These are phyloP conservation scores for Chrysopogon serrulatus DNA, from an alignment of 176 grass and related monocot genomes.

Conservation along the genomic window DNA sequence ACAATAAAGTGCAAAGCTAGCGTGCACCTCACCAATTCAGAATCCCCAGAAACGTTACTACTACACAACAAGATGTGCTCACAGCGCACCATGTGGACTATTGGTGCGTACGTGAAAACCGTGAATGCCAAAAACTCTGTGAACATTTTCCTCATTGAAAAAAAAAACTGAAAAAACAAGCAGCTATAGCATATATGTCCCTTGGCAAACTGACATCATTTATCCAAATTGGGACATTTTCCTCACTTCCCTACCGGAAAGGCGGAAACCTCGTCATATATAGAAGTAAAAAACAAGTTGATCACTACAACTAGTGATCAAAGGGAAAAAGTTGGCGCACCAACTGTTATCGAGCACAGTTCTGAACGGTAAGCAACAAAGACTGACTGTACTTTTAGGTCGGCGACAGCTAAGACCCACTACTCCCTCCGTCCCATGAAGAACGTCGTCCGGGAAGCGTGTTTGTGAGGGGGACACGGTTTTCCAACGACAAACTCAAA, in stretches of 20 bases:
- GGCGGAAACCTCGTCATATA: not conserved
- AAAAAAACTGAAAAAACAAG: slow-evolving; percentile 10
- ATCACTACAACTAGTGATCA: slow-evolving; percentile 18
- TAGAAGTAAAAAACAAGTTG: not conserved
- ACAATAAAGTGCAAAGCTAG: not conserved
- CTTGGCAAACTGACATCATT: slow-evolving; percentile 2
- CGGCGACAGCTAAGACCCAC: slow-evolving; percentile 12
- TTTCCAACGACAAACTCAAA: no score
- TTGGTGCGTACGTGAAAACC: not conserved
- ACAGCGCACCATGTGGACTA: not conserved
- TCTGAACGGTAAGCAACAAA: not conserved
- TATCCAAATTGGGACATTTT: not conserved
- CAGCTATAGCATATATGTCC: not conserved
- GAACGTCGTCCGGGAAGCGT: no score
- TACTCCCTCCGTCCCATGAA: no score
- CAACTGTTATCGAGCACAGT: not conserved
- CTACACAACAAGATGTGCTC: not conserved
- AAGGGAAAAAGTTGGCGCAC: not conserved
- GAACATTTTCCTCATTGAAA: no score
- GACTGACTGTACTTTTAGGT: not conserved
- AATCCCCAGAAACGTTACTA: slow-evolving; percentile 18
- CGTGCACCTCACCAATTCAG: not conserved
- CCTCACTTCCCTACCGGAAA: not conserved
- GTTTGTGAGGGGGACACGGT: no score
- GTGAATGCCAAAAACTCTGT: not conserved